A percentile compares a stretch with the other conserved stretches of the same genome.
Conservation (phyloP, 2,329 filamentous ascomycete species). For the Scedosporium apiospermum region DNA sequence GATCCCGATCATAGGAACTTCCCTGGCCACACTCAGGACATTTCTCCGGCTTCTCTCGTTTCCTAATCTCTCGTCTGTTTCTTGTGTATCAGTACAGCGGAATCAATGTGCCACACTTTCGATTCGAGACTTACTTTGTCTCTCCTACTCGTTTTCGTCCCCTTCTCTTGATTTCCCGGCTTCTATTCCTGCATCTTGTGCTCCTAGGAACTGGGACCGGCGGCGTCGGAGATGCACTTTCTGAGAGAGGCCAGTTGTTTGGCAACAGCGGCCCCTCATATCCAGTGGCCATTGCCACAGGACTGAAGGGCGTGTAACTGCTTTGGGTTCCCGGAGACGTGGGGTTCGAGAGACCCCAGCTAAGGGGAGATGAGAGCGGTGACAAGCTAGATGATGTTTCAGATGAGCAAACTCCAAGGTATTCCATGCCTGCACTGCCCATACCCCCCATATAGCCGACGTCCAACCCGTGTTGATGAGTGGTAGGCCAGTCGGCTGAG, state of each 20-base stretch:
- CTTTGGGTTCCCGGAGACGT: not conserved
- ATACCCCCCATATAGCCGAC: too few relatives aligned
- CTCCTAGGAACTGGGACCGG: not conserved
- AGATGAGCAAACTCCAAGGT: not conserved
- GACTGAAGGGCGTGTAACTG: not conserved
- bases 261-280: not conserved
- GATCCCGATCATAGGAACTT: not conserved
- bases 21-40: not conserved
- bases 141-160: not conserved
- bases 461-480: too few relatives aligned
- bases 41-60: not conserved
- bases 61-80: slow-evolving; percentile 1
- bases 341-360: too few relatives aligned
- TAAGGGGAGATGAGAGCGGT: not conserved
- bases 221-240: not conserved
- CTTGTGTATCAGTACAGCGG: not conserved
- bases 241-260: not conserved
- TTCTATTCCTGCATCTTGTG: not conserved
- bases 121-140: not conserved
- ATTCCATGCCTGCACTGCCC: not conserved
- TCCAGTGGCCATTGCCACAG: not conserved
- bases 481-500: too few relatives aligned
- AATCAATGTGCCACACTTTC: too few relatives aligned
- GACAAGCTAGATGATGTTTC: not conserved
- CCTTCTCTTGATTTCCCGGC: not conserved